Evolutionary conservation across 2,329 filamentous ascomycete species (phyloP).

Genomic region (Apiospora aurea): DNA sequence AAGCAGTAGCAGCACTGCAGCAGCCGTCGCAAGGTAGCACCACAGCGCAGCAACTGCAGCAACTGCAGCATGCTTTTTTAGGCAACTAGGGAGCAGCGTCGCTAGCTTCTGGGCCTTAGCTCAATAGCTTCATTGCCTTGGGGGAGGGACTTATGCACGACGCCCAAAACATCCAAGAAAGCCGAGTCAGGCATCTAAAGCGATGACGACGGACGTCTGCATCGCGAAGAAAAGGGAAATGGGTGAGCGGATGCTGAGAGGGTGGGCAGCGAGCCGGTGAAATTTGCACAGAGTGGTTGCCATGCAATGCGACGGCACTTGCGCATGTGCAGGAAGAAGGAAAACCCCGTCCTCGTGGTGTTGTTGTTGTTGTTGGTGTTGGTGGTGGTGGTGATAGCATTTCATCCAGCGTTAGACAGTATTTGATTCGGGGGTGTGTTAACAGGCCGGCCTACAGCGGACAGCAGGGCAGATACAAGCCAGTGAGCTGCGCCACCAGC

Average conservation of each 20-base stretch:
- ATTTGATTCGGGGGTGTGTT: background rate
- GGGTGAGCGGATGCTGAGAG: conserved; percentile 26
- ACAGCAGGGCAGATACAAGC: background rate
- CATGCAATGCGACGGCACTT: conserved; percentile 27
- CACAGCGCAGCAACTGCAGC: background rate
- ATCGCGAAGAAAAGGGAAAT: conserved; percentile 40
- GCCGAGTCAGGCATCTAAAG: conserved; percentile 21
- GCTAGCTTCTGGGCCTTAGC: background rate
- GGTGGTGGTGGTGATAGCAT: background rate
- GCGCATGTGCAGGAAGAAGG: conserved; percentile 26
- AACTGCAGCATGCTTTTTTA: background rate
- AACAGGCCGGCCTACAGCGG: background rate
- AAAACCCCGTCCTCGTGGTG: conserved; percentile 13
- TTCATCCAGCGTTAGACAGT: background rate
- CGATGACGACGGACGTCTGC: conserved; percentile 33
- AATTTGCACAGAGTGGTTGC: background rate
- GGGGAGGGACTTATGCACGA: conserved; percentile 25
- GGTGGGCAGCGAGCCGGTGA: background rate
- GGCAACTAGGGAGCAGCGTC: background rate
- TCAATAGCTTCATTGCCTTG: conserved; percentile 9
- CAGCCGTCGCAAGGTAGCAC: background rate
- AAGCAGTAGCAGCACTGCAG: too few relatives aligned
- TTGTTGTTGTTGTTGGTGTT: background rate
- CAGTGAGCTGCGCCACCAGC: background rate
- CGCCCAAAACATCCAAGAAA: conserved; percentile 24